Base-by-base conservation (phyloP, 2,329 filamentous ascomycete genomes). In the Fusarium sp. region DNA sequence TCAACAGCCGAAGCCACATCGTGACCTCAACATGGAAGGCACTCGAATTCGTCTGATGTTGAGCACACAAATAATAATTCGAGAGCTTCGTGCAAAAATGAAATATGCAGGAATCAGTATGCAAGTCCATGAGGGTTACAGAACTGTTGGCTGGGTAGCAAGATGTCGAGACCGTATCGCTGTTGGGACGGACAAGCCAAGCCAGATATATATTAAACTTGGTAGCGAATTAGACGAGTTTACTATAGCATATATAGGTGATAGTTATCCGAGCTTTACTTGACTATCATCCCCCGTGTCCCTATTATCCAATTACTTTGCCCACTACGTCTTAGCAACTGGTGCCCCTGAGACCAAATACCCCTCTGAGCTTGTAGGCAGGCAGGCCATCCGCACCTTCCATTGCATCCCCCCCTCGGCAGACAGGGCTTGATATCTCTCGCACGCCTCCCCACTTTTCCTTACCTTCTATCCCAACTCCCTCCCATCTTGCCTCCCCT, bases 21-120 rank as follows among this genome's bases (percentile, higher is more conserved):
- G 24, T 30, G 46, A 35, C 33, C 35, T 65, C 33, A 22, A 43
- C 24, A 20, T n/a, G 26, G 33, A 37, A 37, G 15, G 6, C 15
- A 22, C 32, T 20, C 48, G 45, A 35, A 48, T 39, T n/a, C 43
- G 40, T 45, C 53, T 17, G 24, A 56, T 17, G 22, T 5, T 19
- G 15, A 46, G 22, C 61, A 17, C 66, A 68, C 65, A 67, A 55
- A 49, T 32, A 40, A 17, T 15, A 55, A 69, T 67, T 62, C 20
- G 6, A 50, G n/a, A 28, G 13, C 22, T 22, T 9, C 8, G 14
- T 5, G 37, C 56, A 7, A 37, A 67, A 69, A 69, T 43, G 14
- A 2, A 10, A 17, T 11, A 62, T 39, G 61, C 52, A 53, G 10
- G 20, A 46, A 26, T 20, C 7, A 39, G 13, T 4, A 24, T 19